phyloP scores from a whole-genome alignment of 116 monocot species.

The Iris pallida region DNA sequence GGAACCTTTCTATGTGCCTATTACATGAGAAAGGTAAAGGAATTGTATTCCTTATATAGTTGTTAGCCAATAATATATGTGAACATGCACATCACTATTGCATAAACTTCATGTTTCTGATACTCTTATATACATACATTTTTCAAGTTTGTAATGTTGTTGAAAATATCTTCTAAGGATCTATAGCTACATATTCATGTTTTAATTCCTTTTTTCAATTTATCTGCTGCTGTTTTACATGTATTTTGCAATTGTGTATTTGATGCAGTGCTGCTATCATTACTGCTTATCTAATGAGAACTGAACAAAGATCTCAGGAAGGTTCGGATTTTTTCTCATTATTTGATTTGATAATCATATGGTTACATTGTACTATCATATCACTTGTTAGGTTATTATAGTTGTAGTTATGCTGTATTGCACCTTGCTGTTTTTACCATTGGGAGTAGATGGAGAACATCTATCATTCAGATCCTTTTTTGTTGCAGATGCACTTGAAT shows the following conservation, averaged over 20 bases:
- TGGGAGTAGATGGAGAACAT: too few relatives aligned
- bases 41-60: too few relatives aligned
- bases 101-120: background rate
- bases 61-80: too few relatives aligned
- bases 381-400: too few relatives aligned
- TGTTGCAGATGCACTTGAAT: conserved; percentile 83
- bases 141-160: background rate
- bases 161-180: background rate
- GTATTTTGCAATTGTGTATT: conserved; percentile 15
- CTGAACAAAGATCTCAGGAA: conserved; percentile 82
- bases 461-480: background rate
- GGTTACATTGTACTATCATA: too few relatives aligned
- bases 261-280: conserved; percentile 83
- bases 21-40: too few relatives aligned
- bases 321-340: conserved; percentile 33
- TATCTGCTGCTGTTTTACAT: conserved; percentile 7
- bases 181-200: background rate
- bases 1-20: too few relatives aligned
- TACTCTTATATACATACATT: background rate
- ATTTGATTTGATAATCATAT: background rate
- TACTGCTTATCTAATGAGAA: conserved; percentile 85
- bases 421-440: too few relatives aligned
- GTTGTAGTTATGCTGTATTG: too few relatives aligned
- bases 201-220: background rate
- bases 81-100: too few relatives aligned